Evolutionary conservation across 2,329 filamentous ascomycete genomes (phyloP).

Genomic region (Cladosporium sp.): DNA sequence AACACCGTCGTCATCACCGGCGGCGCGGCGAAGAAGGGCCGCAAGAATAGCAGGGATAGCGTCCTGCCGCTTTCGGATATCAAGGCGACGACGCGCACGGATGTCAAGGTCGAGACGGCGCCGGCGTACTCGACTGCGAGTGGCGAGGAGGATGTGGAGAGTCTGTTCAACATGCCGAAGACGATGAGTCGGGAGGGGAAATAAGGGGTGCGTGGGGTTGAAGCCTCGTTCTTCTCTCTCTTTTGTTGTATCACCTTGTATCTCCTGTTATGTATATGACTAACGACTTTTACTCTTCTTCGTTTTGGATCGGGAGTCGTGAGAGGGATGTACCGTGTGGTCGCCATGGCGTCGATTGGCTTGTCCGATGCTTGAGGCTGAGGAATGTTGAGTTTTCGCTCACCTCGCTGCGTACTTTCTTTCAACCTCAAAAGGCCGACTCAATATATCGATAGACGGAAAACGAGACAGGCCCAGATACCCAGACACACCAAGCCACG

Average conservation of each 20-base stretch:
- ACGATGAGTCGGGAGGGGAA: not conserved
- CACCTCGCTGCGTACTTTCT: no score
- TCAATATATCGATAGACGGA: no score
- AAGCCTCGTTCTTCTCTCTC: not conserved
- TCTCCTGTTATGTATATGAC: no score
- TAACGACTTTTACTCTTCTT: not conserved
- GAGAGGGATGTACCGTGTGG: not conserved
- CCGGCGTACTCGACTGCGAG: not conserved
- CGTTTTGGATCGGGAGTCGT: not conserved
- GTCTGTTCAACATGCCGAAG: conserved; percentile 1
- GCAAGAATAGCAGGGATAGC: conserved; percentile 1
- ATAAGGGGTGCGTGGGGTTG: not conserved
- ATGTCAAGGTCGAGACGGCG: not conserved
- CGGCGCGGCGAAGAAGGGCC: not conserved
- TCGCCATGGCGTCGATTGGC: not conserved
- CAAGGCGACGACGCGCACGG: conserved; percentile 1
- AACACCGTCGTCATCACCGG: conserved; percentile 7
- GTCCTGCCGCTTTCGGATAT: conserved; percentile 1
- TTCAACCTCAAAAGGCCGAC: no score
- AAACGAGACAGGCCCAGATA: no score
- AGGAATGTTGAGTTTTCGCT: no score
- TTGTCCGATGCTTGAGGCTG: no score
- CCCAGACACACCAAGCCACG: no score
- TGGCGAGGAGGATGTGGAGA: conserved; percentile 5
- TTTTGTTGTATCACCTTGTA: not conserved